A percentile compares a stretch with the other conserved stretches of the same genome.
Conservation (phyloP, 768 basidiomycete genomes). For the Paxillus ammoniavirescens region DNA sequence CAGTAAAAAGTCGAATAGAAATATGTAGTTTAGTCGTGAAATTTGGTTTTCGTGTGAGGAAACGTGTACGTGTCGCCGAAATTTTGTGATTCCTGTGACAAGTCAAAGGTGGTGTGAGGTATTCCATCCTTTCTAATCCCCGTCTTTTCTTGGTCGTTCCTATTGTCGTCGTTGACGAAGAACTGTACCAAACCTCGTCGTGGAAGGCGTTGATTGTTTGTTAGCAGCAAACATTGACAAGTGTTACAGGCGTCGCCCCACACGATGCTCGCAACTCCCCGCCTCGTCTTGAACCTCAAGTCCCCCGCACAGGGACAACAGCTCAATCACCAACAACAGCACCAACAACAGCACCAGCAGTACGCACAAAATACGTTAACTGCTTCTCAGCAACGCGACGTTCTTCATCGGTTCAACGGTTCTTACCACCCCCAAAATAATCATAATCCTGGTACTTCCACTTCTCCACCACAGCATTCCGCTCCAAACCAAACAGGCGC, state of each 20-base stretch:
- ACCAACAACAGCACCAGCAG: conserved; percentile 20
- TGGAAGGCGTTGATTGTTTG: conserved; percentile 31
- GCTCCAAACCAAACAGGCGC: conserved; percentile 18
- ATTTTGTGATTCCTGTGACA: conserved; percentile 11
- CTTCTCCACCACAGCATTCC: background rate
- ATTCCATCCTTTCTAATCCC: conserved; percentile 5
- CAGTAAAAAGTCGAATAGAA: background rate
- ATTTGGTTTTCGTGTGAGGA: background rate
- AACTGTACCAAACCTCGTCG: conserved; percentile 2
- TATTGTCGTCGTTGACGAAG: conserved; percentile 6
- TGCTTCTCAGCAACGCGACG: conserved; percentile 26
- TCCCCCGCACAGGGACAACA: conserved; percentile 21
- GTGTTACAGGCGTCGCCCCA: conserved; percentile 14
- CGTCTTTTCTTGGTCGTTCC: conserved; percentile 6
- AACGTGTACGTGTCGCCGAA: background rate
- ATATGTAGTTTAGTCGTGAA: background rate
- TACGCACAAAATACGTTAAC: conserved; percentile 28
- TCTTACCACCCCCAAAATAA: conserved; percentile 28
- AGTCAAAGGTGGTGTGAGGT: background rate
- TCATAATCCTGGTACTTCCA: conserved; percentile 6
- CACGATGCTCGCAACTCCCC: conserved; percentile 34
- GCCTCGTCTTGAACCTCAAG: conserved; percentile 34
- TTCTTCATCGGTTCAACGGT: conserved; percentile 28
- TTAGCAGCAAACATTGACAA: conserved; percentile 26
- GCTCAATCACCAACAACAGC: conserved; percentile 15